phyloP scores from a whole-genome alignment of 768 basidiomycete species.

The Termitomyces sp. region DNA sequence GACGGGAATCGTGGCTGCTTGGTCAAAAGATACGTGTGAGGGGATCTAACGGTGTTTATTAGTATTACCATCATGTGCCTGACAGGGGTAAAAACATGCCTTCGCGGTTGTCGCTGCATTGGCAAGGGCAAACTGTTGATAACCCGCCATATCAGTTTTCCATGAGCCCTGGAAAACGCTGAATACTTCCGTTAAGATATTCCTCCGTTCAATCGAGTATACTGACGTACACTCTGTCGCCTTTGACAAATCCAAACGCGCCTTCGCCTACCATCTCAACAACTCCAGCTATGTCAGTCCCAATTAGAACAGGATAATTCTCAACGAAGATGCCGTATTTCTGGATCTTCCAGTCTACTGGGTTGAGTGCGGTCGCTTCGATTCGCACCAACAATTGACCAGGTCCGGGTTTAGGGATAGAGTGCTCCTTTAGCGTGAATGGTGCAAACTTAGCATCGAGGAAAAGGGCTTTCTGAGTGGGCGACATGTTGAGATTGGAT shows the following conservation, averaged over 20 bases:
- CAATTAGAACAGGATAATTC: slow-evolving; percentile 40
- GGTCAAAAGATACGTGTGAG: slow-evolving; percentile 27
- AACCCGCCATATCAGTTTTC: slow-evolving; percentile 12
- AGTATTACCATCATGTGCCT: slow-evolving; percentile 10
- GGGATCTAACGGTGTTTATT: slow-evolving; percentile 25
- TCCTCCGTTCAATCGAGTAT: background rate
- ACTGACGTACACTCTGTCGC: slow-evolving; percentile 46
- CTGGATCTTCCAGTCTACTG: slow-evolving; percentile 48
- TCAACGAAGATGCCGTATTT: slow-evolving; percentile 32
- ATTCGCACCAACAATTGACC: slow-evolving; percentile 39
- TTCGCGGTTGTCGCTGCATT: slow-evolving; percentile 16
- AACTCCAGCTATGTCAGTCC: slow-evolving; percentile 46
- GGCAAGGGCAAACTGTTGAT: slow-evolving; percentile 23
- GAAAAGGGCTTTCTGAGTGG: slow-evolving; percentile 22
- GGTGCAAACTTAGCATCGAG: slow-evolving; percentile 12
- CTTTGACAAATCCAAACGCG: slow-evolving; percentile 41
- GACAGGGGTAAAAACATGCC: background rate
- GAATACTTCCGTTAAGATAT: background rate
- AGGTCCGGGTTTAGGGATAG: slow-evolving; percentile 23
- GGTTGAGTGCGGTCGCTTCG: slow-evolving; percentile 37
- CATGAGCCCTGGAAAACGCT: slow-evolving; percentile 15
- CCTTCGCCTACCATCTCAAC: slow-evolving; percentile 49
- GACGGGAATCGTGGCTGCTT: slow-evolving; percentile 31
- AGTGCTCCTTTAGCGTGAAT: slow-evolving; percentile 12
- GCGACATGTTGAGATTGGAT: background rate